Percentiles rank a stretch among this genome's conserved stretches.
These are phyloP conservation scores for Calonectria crousiana DNA, from an alignment of 2,329 filamentous ascomycete species.

Conservation along the genomic window DNA sequence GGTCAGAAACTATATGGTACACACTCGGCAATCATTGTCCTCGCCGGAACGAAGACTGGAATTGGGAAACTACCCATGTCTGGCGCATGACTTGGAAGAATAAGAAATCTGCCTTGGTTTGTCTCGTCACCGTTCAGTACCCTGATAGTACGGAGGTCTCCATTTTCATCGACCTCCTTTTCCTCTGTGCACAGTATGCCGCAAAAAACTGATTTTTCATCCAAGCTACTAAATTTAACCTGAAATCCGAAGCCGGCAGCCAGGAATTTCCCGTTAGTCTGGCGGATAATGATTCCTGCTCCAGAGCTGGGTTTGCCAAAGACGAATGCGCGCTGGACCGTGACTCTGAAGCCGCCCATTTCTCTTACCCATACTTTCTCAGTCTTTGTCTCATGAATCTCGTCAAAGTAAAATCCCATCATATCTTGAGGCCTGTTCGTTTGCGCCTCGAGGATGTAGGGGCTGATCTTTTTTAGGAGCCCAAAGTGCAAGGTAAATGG, in stretches of 20 bases:
- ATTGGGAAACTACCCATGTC: neutral
- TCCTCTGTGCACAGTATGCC: neutral
- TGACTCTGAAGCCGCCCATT: neutral
- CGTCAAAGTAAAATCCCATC: constrained; percentile 11
- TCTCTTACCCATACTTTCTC: neutral
- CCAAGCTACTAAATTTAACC: neutral
- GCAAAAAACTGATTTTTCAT: neutral
- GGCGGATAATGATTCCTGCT: neutral
- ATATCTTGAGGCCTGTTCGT: neutral
- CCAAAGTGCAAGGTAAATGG: neutral
- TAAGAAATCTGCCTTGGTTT: neutral
- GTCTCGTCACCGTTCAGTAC: neutral
- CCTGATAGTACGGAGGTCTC: neutral
- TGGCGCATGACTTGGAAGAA: neutral
- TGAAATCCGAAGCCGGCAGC: neutral
- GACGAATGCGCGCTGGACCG: neutral
- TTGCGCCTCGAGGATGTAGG: neutral
- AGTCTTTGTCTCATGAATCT: neutral
- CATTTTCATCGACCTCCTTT: neutral
- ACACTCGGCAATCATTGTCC: neutral
- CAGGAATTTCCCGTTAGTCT: neutral
- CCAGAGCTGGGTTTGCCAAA: neutral
- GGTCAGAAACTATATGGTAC: neutral
- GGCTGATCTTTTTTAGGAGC: neutral
- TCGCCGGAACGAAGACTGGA: neutral